Evolutionary conservation across 2,329 filamentous ascomycete genomes (phyloP).

Genomic region (Leptographium procerum): DNA sequence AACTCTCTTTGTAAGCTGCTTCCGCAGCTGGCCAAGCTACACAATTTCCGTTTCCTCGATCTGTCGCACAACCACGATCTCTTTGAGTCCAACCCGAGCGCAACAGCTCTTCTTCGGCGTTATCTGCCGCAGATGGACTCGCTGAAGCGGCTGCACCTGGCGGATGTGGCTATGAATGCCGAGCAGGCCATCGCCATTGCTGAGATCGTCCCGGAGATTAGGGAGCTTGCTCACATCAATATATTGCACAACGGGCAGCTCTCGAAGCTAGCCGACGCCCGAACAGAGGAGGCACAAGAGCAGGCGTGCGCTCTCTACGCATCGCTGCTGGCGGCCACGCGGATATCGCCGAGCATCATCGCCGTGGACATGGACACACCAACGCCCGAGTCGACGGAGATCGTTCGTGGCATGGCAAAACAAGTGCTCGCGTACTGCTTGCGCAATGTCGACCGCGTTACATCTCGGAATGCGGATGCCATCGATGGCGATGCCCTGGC

Average conservation of each 20-base stretch:
- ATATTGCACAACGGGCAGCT: slow-evolving; percentile 73
- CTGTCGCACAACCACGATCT: slow-evolving; percentile 79
- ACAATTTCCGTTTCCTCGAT: slow-evolving; percentile 77
- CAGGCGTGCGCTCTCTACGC: slow-evolving; percentile 91
- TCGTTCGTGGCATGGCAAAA: slow-evolving; percentile 83
- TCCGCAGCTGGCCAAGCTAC: slow-evolving; percentile 57
- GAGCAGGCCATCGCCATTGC: slow-evolving; percentile 86
- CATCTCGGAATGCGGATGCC: slow-evolving; percentile 42
- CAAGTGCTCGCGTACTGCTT: slow-evolving; percentile 93
- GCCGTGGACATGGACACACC: slow-evolving; percentile 90
- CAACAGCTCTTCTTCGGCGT: slow-evolving; percentile 60
- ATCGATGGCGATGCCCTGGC: slow-evolving; percentile 27
- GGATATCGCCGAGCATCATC: slow-evolving; percentile 72
- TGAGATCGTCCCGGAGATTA: slow-evolving; percentile 79
- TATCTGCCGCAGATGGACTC: slow-evolving; percentile 68
- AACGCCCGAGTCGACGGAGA: slow-evolving; percentile 67
- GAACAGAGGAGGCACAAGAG: slow-evolving; percentile 70
- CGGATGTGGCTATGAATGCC: slow-evolving; percentile 70
- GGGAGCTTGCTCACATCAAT: slow-evolving; percentile 72
- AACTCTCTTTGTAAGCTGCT: slow-evolving; percentile 63
- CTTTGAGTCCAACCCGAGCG: slow-evolving; percentile 63
- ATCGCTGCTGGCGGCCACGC: slow-evolving; percentile 76
- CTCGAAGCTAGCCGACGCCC: slow-evolving; percentile 58
- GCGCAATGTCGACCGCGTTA: slow-evolving; percentile 74
- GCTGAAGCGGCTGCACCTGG: slow-evolving; percentile 76